Evolutionary conservation across 1,139 yeast species (phyloP), one percentile per base, ranked within the genome.

Genomic region (Kluyveromyces marxianus): DNA sequence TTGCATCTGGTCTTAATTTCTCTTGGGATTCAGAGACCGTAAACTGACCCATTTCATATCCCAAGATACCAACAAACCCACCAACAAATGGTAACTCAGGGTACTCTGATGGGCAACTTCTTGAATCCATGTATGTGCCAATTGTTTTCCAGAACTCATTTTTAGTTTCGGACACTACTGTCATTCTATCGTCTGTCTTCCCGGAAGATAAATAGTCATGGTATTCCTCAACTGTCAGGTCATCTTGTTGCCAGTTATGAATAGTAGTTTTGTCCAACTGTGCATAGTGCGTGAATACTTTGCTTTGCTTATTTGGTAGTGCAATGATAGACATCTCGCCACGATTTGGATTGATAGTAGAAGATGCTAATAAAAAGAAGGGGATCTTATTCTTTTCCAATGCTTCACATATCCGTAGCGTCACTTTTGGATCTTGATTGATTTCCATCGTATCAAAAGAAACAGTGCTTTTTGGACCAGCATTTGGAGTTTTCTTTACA

Each of bases 311-410:
- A 10, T 73, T 74, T 0, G 94, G 88, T 1, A 88, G 56, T 0
- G 95, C 97, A 47, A 92, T 76, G 7, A 92, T 81, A 0, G 96
- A 81, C 92, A 95, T 88, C 49, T 81, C 74, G 0, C 97, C 97
- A 0, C 65, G 52, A 35, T 59, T 52, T 3, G 54, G 44, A 36
- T 57, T 55, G 6, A 59, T 40, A 10, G 59, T 47, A 0, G 65
- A 54, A 0, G 67, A 62, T 10, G 62, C 57, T 54, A 62, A 49
- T 27, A 62, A 44, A 41, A 62, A 60, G 44, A 58, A 58, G 10
- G 54, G 48, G 3, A 40, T 7, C 3, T 33, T n/a, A 7, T 44
- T 45, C 4, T 44, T 27, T 3, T 24, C 21, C 26, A 61, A 48
- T 10, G 42, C 36, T 31, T 62, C 60, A 34, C 56, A 51, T n/a